Base-by-base conservation (phyloP, 2,329 filamentous ascomycete species). In the Bertia moriformis region DNA sequence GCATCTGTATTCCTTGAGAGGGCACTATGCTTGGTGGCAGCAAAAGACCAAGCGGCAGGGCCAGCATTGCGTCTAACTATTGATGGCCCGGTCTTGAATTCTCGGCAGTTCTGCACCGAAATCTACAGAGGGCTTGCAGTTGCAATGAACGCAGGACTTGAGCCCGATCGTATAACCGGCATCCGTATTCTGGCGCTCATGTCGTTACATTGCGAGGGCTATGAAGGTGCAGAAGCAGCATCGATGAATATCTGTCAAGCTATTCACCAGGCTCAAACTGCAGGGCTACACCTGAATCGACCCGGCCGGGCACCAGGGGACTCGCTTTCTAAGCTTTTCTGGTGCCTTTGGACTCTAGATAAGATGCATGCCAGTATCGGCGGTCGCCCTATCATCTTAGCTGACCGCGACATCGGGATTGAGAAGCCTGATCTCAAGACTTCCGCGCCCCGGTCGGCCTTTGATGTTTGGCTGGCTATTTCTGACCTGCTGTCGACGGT, bases 311-410 rank as follows among this genome's bases (percentile, higher is more conserved):
- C 45, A 19, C 39, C 45, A 14, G 48, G 43, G 18, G 56, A 57
- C 39, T 45, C 52, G 18, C 42, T 50, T n/a, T 48, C 47, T 14
- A 45, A 47, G 39, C 45, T 60, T 3, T 61, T 60, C 45, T 61
- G 58, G 59, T 54, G 54, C 18, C 43, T 61, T 29, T 61, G 59
- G 59, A 55, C 54, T 2, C 39, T 61, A 24, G 58, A 61, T 43
- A 60, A 60, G 42, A 51, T 60, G 48, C 58, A 61, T 45, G 57
- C 57, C 29, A 55, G 56, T 41, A 50, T 61, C 18, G 58, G 57
- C 15, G 58, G 58, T 20, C 51, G 58, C 10, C 58, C 59, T 4
- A 51, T 60, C 30, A 45, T 61, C 32, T 43, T 61, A 19, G 56
- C 54, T 3, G 58, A 61, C 38, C 50, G 55, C 19, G 59, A 61